Percentiles rank a stretch among this genome's conserved stretches.
phyloP scores from a whole-genome alignment of 805 yeast species.

The Kurtzmaniella cleridarum region DNA sequence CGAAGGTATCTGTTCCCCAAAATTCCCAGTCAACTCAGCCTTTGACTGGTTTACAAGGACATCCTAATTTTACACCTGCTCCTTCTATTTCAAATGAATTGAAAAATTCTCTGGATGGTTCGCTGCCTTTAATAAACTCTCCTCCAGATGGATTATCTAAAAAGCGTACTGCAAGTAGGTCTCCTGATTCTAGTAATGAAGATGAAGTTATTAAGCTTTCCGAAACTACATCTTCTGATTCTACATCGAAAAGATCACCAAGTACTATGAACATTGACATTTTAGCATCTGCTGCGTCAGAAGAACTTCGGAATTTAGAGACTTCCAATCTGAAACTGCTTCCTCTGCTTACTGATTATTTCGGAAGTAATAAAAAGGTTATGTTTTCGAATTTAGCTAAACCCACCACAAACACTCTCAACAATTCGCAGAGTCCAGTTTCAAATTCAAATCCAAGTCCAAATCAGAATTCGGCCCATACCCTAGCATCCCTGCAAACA shows the following conservation, averaged over 20 bases:
- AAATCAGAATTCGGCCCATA: slow-evolving; percentile 2
- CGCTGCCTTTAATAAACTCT: no score
- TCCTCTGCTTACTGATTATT: slow-evolving; percentile 49
- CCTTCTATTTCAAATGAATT: no score
- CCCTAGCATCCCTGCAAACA: no score
- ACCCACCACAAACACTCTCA: slow-evolving; percentile 2
- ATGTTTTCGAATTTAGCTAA: not conserved
- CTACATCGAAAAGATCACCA: slow-evolving; percentile 1
- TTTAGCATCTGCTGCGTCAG: slow-evolving; percentile 51
- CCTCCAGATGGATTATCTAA: not conserved
- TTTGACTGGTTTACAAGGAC: not conserved
- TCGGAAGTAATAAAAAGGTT: slow-evolving; percentile 12
- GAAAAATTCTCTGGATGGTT: no score
- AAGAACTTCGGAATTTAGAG: slow-evolving; percentile 43
- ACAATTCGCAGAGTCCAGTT: slow-evolving; percentile 1
- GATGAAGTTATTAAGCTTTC: not conserved
- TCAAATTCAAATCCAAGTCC: slow-evolving; percentile 2
- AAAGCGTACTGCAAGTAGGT: not conserved
- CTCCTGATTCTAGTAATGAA: not conserved
- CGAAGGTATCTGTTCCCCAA: no score
- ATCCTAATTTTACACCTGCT: not conserved
- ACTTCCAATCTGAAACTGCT: slow-evolving; percentile 41
- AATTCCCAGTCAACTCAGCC: not conserved
- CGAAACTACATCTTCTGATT: not conserved
- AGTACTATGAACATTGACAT: slow-evolving; percentile 40